Evolutionary conservation across 768 basidiomycete species (phyloP).

Genomic region (Pisolithus albus): DNA sequence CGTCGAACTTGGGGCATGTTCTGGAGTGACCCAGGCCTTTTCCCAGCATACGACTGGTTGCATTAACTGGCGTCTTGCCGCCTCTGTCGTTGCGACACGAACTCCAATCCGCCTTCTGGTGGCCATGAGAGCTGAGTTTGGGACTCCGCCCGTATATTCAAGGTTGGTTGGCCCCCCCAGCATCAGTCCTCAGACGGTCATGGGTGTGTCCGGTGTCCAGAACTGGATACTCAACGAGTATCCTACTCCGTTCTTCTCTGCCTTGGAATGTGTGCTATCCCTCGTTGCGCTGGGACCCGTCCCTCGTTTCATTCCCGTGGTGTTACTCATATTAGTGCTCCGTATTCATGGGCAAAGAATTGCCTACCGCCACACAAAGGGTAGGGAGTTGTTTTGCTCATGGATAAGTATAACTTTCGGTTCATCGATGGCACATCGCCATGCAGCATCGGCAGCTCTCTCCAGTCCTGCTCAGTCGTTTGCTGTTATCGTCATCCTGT

Average conservation of each 20-base stretch:
- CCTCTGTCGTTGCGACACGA: constrained; percentile 69
- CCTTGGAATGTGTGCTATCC: constrained; percentile 17
- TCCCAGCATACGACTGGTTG: constrained; percentile 87
- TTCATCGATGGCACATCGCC: constrained; percentile 35
- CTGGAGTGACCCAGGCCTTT: constrained; percentile 62
- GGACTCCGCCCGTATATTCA: too few species aligned
- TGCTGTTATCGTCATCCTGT: constrained; percentile 36
- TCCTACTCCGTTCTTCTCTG: constrained; percentile 19
- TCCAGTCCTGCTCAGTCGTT: constrained; percentile 47
- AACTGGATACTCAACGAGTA: constrained; percentile 20
- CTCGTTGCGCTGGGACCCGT: constrained; percentile 22
- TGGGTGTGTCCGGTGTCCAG: constrained; percentile 9
- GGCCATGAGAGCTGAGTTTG: constrained; percentile 39
- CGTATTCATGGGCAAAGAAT: constrained; percentile 29
- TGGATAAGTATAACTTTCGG: constrained; percentile 34
- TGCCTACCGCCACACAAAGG: constrained; percentile 21
- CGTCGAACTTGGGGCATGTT: constrained; percentile 48
- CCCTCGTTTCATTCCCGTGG: constrained; percentile 30
- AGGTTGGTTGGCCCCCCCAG: too few species aligned
- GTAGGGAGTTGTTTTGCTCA: constrained; percentile 27
- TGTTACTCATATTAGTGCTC: constrained; percentile 20
- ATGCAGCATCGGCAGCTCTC: constrained; percentile 46
- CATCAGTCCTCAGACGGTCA: background rate
- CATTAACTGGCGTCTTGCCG: constrained; percentile 79
- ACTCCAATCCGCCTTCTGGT: constrained; percentile 73